Percentiles rank a stretch among this genome's conserved stretches.
Conservation (phyloP, 495 filamentous ascomycete species). For the Aspergillus mulundensis region DNA sequence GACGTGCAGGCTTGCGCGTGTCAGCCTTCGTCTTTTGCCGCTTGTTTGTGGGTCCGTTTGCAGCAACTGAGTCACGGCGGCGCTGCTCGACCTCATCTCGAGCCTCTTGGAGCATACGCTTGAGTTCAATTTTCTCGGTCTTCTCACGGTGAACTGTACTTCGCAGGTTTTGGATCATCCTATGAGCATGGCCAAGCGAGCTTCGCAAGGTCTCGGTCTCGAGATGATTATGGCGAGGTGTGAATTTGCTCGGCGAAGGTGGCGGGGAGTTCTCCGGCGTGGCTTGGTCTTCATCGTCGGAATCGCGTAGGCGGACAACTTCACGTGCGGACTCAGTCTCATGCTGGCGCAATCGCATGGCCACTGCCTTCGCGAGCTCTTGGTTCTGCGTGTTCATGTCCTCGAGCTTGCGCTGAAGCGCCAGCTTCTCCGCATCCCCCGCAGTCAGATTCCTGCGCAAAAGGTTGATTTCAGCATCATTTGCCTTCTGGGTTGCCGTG, state of each 20-base stretch:
- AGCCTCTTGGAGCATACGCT: conserved; percentile 91
- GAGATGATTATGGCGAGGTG: conserved; percentile 80
- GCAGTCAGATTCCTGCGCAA: conserved; percentile 70
- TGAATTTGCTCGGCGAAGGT: conserved; percentile 83
- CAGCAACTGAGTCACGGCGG: conserved; percentile 54
- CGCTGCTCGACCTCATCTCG: conserved; percentile 85
- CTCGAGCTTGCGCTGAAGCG: conserved; percentile 75
- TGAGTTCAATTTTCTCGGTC: conserved; percentile 93
- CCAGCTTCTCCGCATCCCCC: conserved; percentile 67
- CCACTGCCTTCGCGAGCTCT: conserved; percentile 77
- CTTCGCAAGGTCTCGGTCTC: conserved; percentile 94
- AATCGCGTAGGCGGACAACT: conserved; percentile 57
- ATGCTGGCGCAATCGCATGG: conserved; percentile 64
- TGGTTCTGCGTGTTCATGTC: conserved; percentile 83
- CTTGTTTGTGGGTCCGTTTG: conserved; percentile 48
- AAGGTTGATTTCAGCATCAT: conserved; percentile 79
- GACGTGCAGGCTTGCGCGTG: conserved; percentile 67
- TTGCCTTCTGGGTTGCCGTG: conserved; percentile 66
- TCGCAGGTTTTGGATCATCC: conserved; percentile 92
- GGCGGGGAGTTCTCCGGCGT: conserved; percentile 91
- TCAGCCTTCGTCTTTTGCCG: conserved; percentile 67
- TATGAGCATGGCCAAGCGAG: conserved; percentile 87
- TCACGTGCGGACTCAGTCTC: conserved; percentile 58
- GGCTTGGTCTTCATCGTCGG: conserved; percentile 58
- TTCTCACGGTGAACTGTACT: conserved; percentile 94